A percentile compares a stretch with the other conserved stretches of the same genome.
Evolutionary conservation across 305 asterid genomes (phyloP).

Genomic region (Fraxinus angustifolia): DNA sequence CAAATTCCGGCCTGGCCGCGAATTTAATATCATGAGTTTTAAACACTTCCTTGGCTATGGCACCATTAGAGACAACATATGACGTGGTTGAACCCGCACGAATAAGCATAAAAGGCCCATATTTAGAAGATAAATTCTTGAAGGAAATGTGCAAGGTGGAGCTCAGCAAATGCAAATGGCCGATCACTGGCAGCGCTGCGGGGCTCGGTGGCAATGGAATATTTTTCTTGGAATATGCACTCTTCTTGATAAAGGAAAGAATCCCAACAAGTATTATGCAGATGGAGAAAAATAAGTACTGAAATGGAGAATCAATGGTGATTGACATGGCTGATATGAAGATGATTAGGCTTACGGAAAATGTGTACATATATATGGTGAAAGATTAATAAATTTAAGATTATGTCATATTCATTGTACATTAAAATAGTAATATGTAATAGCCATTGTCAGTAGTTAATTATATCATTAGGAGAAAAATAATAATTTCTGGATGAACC

Average conservation of each 20-base stretch:
- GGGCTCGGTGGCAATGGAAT: conserved; percentile 15
- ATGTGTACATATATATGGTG: not conserved
- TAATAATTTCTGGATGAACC: not conserved
- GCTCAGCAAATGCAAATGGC: conserved; percentile 22
- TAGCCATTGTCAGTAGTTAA: not conserved
- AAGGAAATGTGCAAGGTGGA: conserved; percentile 19
- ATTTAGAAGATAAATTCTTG: conserved; percentile 18
- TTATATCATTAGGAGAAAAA: not conserved
- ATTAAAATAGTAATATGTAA: not conserved
- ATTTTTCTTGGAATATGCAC: not conserved
- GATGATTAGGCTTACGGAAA: not conserved
- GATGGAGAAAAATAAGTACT: not conserved
- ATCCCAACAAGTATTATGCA: not conserved
- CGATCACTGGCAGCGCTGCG: conserved; percentile 9
- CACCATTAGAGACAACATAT: conserved; percentile 12
- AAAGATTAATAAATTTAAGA: not conserved
- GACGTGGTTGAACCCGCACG: conserved; percentile 4
- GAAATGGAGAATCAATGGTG: not conserved
- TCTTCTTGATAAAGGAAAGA: not conserved
- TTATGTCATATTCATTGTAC: not conserved
- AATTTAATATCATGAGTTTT: conserved; percentile 18
- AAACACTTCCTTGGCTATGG: conserved; percentile 16
- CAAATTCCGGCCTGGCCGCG: conserved; percentile 23
- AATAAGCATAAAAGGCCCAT: conserved; percentile 19
- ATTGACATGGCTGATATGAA: conserved; percentile 7